A percentile compares a stretch with the other conserved stretches of the same genome.
Evolutionary conservation across 106 monocot genomes (phyloP).

Genomic region (Dendrobium officinale): DNA sequence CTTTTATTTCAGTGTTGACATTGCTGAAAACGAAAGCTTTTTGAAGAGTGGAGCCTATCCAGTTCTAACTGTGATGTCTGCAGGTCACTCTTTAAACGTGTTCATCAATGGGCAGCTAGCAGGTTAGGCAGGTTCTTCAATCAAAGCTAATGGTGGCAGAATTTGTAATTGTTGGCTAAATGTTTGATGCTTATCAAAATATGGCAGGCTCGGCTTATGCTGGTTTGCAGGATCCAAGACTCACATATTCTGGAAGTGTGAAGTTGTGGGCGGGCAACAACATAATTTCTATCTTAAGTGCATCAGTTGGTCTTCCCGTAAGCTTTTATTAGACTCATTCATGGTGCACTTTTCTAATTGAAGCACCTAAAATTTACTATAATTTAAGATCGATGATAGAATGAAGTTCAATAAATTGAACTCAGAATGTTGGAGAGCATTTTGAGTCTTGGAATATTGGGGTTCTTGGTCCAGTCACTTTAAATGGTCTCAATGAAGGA

Average conservation of each 20-base stretch:
- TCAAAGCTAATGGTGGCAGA: background rate
- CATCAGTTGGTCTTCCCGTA: slow-evolving; percentile 82
- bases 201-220: slow-evolving; percentile 77
- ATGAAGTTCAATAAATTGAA: background rate
- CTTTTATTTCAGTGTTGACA: slow-evolving; percentile 37
- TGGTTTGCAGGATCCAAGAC: slow-evolving; percentile 66
- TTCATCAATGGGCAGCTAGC: slow-evolving; percentile 53
- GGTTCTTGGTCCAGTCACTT: slow-evolving; percentile 85
- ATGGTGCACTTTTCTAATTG: background rate
- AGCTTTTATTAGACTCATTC: slow-evolving; percentile 11
- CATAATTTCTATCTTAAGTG: slow-evolving; percentile 79
- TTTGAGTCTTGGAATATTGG: slow-evolving; percentile 94
- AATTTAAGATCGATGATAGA: background rate
- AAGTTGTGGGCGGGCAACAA: slow-evolving; percentile 88
- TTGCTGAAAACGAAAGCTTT: slow-evolving; percentile 49
- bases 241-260: slow-evolving; percentile 66
- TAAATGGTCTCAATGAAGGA: slow-evolving; percentile 84
- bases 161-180: background rate
- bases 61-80: slow-evolving; percentile 56
- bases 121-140: slow-evolving; percentile 23
- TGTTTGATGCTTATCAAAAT: background rate
- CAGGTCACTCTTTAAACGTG: slow-evolving; percentile 69
- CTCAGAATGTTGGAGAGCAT: slow-evolving; percentile 82
- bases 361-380: background rate
- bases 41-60: slow-evolving; percentile 45